These are phyloP conservation scores for Zygotorulaspora mrakii DNA, from an alignment of 1,139 yeast species.

Conservation along the genomic window DNA sequence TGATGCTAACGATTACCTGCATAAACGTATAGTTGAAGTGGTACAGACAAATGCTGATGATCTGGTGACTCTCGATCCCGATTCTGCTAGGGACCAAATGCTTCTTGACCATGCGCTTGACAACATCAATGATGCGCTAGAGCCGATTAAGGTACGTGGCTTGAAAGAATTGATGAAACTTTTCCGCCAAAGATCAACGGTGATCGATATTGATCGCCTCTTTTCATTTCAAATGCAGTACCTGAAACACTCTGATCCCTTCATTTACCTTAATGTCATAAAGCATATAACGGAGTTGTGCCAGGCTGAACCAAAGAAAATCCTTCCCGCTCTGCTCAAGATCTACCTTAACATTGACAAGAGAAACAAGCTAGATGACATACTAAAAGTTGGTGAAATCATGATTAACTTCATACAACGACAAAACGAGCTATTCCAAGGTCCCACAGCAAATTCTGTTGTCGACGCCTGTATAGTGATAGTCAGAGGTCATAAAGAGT, in stretches of 20 bases:
- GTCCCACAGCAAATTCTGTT: conserved; percentile 39
- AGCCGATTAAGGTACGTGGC: conserved; percentile 87
- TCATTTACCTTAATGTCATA: conserved; percentile 75
- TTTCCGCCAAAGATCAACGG: conserved; percentile 48
- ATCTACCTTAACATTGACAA: conserved; percentile 41
- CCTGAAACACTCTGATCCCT: conserved; percentile 78
- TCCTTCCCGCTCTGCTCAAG: conserved; percentile 42
- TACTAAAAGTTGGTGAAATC: conserved; percentile 78
- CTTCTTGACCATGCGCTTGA: conserved; percentile 54
- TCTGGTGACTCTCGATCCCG: too few relatives aligned
- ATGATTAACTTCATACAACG: conserved; percentile 54
- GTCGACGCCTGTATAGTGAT: conserved; percentile 35
- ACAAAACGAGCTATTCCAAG: conserved; percentile 48
- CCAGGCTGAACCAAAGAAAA: conserved; percentile 42
- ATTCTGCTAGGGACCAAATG: conserved; percentile 35
- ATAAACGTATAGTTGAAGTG: conserved; percentile 3
- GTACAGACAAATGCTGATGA: too few relatives aligned
- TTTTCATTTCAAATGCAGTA: conserved; percentile 61
- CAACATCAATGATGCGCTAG: conserved; percentile 69
- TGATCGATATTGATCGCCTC: conserved; percentile 52
- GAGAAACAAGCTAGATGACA: conserved; percentile 50
- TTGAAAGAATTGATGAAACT: conserved; percentile 60
- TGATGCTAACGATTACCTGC: too few relatives aligned
- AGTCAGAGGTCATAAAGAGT: conserved; percentile 31
- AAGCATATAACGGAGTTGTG: conserved; percentile 67